Percentiles rank a stretch among this genome's conserved stretches.
Conservation (phyloP, 2,329 filamentous ascomycete genomes). For the Trichoderma arundinaceum region DNA sequence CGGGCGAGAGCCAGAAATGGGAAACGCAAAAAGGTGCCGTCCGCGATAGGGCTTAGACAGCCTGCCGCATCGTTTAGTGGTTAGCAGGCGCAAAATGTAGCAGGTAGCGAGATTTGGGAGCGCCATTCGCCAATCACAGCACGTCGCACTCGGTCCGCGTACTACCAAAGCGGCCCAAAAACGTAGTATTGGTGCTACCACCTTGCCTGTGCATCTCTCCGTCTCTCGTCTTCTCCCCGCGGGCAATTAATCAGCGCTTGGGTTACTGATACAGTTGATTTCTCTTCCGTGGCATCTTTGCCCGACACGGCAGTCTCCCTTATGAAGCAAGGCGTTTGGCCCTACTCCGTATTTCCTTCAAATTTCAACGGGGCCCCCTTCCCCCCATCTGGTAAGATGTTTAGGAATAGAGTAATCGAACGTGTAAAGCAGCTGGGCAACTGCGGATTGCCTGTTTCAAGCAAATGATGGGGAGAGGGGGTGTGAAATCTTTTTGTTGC, state of each 20-base stretch:
- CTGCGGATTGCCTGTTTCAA: neutral
- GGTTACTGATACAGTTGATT: neutral
- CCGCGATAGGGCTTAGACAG: slow-evolving; percentile 16
- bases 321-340: neutral
- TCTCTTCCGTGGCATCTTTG: slow-evolving; percentile 8
- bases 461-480: neutral
- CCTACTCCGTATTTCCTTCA: too few species aligned
- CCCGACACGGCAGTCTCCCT: neutral
- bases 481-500: neutral
- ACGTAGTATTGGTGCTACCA: too few species aligned
- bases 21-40: slow-evolving; percentile 13
- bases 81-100: too few species aligned
- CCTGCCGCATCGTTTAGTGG: neutral
- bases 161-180: too few species aligned
- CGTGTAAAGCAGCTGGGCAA: neutral
- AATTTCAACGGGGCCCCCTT: neutral
- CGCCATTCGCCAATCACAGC: neutral
- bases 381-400: neutral
- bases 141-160: too few species aligned
- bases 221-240: neutral
- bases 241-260: neutral
- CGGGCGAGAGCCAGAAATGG: neutral
- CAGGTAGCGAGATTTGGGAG: neutral
- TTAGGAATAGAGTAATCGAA: neutral
- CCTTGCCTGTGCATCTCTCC: too few species aligned